These are phyloP conservation scores for Agrocybe praecox DNA, from an alignment of 768 basidiomycete species.

Conservation along the genomic window DNA sequence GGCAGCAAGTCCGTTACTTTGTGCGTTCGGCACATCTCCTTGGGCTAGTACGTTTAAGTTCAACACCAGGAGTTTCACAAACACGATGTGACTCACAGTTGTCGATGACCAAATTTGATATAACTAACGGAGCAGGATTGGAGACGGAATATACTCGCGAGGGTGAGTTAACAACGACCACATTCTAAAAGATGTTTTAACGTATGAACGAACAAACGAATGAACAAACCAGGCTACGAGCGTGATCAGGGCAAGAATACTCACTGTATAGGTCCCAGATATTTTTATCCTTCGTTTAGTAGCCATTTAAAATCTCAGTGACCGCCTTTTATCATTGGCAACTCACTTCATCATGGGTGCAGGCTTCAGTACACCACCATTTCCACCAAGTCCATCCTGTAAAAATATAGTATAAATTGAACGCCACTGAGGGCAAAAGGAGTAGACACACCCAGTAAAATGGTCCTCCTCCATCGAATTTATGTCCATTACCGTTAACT, in stretches of 20 bases:
- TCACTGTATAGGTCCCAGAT: constrained; percentile 36
- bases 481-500: constrained; percentile 46
- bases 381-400: constrained; percentile 41
- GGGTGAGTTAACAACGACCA: constrained; percentile 44
- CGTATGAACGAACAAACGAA: neutral
- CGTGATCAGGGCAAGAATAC: constrained; percentile 17
- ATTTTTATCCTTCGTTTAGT: constrained; percentile 36
- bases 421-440: neutral
- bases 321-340: neutral
- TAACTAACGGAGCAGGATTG: constrained; percentile 39
- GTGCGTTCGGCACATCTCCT: constrained; percentile 52
- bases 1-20: constrained; percentile 50
- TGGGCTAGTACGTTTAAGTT: constrained; percentile 40
- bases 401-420: neutral
- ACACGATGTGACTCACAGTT: constrained; percentile 43
- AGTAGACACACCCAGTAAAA: constrained; percentile 40
- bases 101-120: constrained; percentile 53
- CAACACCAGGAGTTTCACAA: neutral
- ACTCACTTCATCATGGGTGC: constrained; percentile 46
- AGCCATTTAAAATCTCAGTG: neutral
- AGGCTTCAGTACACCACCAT: constrained; percentile 41
- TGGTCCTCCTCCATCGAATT: constrained; percentile 44
- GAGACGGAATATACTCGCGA: constrained; percentile 39
- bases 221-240: no score
- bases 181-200: constrained; percentile 24